Percentiles rank a stretch among this genome's conserved stretches.
Conservation (phyloP, 805 yeast species). For the Myxozyma neotropica region DNA sequence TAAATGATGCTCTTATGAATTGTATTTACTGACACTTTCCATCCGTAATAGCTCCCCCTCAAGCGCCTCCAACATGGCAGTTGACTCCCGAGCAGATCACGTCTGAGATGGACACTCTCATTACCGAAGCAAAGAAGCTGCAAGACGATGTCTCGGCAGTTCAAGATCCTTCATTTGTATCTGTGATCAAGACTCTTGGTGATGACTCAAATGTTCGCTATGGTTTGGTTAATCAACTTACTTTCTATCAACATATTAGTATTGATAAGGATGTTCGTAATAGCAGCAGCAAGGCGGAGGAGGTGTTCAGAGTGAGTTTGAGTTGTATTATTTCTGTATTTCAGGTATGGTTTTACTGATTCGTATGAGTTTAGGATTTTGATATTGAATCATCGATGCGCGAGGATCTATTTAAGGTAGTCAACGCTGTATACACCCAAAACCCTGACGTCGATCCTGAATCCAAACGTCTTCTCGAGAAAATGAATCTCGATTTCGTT, state of each 20-base stretch:
- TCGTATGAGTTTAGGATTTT: constrained; percentile 51
- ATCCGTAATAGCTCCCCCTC: constrained; percentile 44
- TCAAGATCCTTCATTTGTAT: constrained; percentile 57
- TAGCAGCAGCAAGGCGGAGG: constrained; percentile 67
- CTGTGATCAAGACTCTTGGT: constrained; percentile 57
- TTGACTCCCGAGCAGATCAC: constrained; percentile 56
- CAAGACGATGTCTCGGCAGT: constrained; percentile 58
- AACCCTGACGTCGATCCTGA: constrained; percentile 51
- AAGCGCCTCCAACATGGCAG: constrained; percentile 58
- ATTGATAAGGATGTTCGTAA: constrained; percentile 65
- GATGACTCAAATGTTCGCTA: constrained; percentile 54
- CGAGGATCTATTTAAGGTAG: constrained; percentile 63
- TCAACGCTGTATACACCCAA: constrained; percentile 56
- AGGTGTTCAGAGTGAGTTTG: constrained; percentile 38
- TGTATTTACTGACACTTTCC: no score
- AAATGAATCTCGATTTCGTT: constrained; percentile 57
- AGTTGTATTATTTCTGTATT: background rate
- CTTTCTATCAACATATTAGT: constrained; percentile 76
- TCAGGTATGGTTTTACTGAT: background rate
- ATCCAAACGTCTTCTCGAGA: constrained; percentile 58
- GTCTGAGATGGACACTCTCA: constrained; percentile 49
- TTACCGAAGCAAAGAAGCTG: constrained; percentile 49
- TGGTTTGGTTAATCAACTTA: constrained; percentile 53
- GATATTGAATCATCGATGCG: constrained; percentile 67
- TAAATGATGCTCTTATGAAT: no score